Conservation (phyloP, 192 early-diverging fungal genomes). For the Gigaspora rosea region DNA sequence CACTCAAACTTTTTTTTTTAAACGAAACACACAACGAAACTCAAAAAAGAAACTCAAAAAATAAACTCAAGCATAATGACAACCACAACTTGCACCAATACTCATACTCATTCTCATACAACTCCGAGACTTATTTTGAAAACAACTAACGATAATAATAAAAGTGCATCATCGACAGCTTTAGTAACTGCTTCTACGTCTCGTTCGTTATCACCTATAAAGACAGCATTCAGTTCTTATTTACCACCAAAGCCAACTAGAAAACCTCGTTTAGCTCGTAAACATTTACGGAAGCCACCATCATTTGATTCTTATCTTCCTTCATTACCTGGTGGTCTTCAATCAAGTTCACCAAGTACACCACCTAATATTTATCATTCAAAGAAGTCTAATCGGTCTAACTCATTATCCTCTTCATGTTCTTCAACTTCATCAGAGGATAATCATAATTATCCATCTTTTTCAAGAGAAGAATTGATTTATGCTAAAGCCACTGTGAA, state of each 20-base stretch:
- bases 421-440: not conserved
- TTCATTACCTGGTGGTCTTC: not conserved
- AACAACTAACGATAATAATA: not conserved
- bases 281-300: not conserved
- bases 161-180: not conserved
- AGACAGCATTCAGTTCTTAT: not conserved
- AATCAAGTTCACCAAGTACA: not conserved
- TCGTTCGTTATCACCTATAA: not conserved
- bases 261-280: not conserved
- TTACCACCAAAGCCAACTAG: not conserved
- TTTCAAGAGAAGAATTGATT: not conserved
- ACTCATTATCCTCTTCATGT: not conserved
- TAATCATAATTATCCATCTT: not conserved
- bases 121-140: not conserved
- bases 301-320: not conserved
- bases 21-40: too few relatives aligned
- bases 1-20: too few relatives aligned
- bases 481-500: not conserved
- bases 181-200: not conserved
- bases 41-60: too few relatives aligned
- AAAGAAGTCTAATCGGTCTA: not conserved
- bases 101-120: not conserved
- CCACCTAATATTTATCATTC: not conserved
- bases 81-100: not conserved
- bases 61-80: too few relatives aligned